phyloP scores from a whole-genome alignment of 805 yeast species.

The Pichia occidentalis region DNA sequence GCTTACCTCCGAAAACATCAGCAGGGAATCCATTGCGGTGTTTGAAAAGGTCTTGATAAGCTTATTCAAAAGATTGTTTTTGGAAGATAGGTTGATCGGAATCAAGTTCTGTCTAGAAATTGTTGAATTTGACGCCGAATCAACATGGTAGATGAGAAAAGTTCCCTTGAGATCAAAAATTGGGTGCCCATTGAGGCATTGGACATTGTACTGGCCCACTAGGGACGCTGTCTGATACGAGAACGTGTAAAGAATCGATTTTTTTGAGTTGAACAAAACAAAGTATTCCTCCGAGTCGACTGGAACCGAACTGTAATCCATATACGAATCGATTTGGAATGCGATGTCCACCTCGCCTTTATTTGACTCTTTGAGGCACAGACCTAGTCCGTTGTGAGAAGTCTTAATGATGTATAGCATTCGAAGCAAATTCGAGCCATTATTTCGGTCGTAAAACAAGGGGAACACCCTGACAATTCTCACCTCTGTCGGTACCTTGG shows the following conservation, averaged over 20 bases:
- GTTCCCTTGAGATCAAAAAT: slow-evolving; percentile 44
- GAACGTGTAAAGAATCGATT: slow-evolving; percentile 16
- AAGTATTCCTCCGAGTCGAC: slow-evolving; percentile 15
- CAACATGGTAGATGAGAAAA: slow-evolving; percentile 37
- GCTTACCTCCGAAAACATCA: slow-evolving; percentile 40
- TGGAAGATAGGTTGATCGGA: slow-evolving; percentile 40
- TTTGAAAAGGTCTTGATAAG: slow-evolving; percentile 44
- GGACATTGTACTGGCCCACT: slow-evolving; percentile 11
- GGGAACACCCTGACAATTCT: too few species aligned
- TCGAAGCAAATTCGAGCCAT: too few species aligned
- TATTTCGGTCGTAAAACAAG: too few species aligned
- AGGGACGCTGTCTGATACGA: not conserved
- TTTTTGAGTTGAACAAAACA: slow-evolving; percentile 15
- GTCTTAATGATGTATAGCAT: too few species aligned
- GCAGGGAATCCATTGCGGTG: slow-evolving; percentile 39
- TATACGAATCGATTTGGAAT: not conserved
- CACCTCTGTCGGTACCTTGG: too few species aligned
- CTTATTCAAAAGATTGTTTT: slow-evolving; percentile 41
- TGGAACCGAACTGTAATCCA: slow-evolving; percentile 11
- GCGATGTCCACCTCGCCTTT: too few species aligned
- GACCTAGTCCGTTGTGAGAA: too few species aligned
- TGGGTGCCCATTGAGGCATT: slow-evolving; percentile 31
- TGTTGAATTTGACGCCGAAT: slow-evolving; percentile 1
- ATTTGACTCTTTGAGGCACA: too few species aligned
- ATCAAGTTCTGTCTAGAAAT: slow-evolving; percentile 29